A percentile compares a stretch with the other conserved stretches of the same genome.
Evolutionary conservation across 768 basidiomycete genomes (phyloP).

Genomic region (Postia placenta): DNA sequence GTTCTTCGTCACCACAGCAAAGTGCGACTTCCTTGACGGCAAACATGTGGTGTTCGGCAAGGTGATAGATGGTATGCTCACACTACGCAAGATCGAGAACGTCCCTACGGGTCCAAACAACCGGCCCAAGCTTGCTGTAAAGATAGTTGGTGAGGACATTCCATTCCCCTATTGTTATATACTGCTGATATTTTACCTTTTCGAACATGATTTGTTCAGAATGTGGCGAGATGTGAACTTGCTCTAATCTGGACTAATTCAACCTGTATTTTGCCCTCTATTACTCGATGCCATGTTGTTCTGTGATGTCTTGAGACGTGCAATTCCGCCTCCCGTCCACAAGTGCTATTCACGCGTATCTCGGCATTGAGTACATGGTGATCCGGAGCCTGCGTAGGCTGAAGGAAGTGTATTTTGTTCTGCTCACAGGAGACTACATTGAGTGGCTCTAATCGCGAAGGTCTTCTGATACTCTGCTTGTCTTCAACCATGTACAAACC

Average conservation of each 20-base stretch:
- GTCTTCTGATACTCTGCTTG: too few species aligned
- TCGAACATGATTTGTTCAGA: constrained; percentile 23
- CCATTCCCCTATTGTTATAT: not conserved
- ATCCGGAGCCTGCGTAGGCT: too few species aligned
- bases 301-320: too few species aligned
- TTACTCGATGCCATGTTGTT: too few species aligned
- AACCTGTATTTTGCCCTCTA: too few species aligned
- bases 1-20: constrained; percentile 96
- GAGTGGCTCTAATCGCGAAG: too few species aligned
- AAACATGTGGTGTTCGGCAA: constrained; percentile 93
- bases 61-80: constrained; percentile 91
- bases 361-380: too few species aligned
- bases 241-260: not conserved
- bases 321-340: too few species aligned
- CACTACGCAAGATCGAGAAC: constrained; percentile 93
- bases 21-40: constrained; percentile 93
- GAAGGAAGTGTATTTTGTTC: too few species aligned
- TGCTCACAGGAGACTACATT: too few species aligned
- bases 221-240: constrained; percentile 33
- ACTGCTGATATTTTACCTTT: not conserved
- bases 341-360: too few species aligned
- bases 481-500: too few species aligned
- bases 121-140: constrained; percentile 81
- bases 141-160: constrained; percentile 64
- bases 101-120: constrained; percentile 90